Evolutionary conservation across 129 eudicot genomes (phyloP), one percentile per base, ranked within the genome.

Genomic region (Artemisia annua): DNA sequence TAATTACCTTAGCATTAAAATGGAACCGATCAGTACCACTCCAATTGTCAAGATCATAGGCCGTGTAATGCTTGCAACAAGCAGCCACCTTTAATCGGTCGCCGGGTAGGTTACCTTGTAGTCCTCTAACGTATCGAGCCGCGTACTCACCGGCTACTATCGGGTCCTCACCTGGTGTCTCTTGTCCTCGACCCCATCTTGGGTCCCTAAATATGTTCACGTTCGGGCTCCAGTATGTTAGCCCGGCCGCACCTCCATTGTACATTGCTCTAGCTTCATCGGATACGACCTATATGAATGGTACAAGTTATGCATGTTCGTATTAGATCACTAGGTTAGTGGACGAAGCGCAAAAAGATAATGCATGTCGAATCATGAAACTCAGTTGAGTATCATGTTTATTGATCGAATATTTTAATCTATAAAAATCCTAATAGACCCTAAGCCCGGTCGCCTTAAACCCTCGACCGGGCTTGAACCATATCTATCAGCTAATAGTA

Each of bases 221-320:
- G 69, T 87, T 86, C 16, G 97, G 97, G 81, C 97, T 91, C 97
- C 97, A 91, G 24, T 76, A 91, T 7, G 96, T 91, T 66, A 91
- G 70, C 10, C 97, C 97, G 0, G 79, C 92, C 74, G 26, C 55
- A 17, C 90, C 92, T 51, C 90, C 92, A 12, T 91, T 91, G 85
- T 91, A 88, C 97, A 91, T 88, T 57, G 97, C 97, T 76, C 97
- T 83, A 17, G 90, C 97, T 80, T 91, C 97, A 63, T 86, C 92
- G 12, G 97, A 91, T 80, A 91, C 97, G 62, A 85, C 97, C 97
- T 91, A 76, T n/a, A 53, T 1, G 64, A 74, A 16, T 11, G 5
- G 7, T 26, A 63, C 39, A 32, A 4, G 39, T 39, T 39, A 39
- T 39, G 30, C 30, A 28, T 28, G 30, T 28, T 3, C 0, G 4